Evolutionary conservation across 2,329 filamentous ascomycete genomes (phyloP), one percentile per base, ranked within the genome.

Genomic region (Amauroascus niger): DNA sequence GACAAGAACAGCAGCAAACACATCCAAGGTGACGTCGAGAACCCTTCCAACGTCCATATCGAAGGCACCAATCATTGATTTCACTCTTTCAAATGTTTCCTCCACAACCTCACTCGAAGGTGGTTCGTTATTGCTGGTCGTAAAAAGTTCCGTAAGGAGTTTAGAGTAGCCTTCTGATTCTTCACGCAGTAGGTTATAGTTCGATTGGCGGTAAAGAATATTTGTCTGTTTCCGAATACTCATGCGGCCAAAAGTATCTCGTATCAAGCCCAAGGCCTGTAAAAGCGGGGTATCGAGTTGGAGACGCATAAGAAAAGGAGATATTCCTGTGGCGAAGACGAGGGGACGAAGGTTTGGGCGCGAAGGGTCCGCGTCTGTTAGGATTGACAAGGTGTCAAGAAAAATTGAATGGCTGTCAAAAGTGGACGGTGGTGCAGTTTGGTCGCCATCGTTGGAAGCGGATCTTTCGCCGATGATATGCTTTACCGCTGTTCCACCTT

Each of bases 121-220:
- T 20, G 83, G 82, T 52, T 85, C 82, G 57, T 80, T 82, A 61
- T 83, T 84, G 63, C 86, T 88, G 0, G 87, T 94, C 6, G 88
- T 91, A 69, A 96, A 98, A 30, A 97, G 83, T 68, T 98, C 93
- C 0, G 91, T 96, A 56, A 95, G 83, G 45, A 98, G 80, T 69
- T 98, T 98, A 0, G 93, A 90, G 66, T 95, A 98, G 39, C 94
- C 93, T 71, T 98, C 93, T 0, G 88, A 88, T 70, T 98, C 93
- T 72, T 98, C 93, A 43, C 93, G 84, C 18, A 98, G 75, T 6
- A 98, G 74, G 64, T 98, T 98, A 75, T 95, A 97, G 69, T 95
- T 97, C 13, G 91, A 88, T 70, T 97, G 93, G 56, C 90, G 85
- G 68, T 98, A 98, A 0, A 98, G 79, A 3, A 93, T 77, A 62